Evolutionary conservation across 2,329 filamentous ascomycete species (phyloP).

Genomic region (Coniochaeta sp.): DNA sequence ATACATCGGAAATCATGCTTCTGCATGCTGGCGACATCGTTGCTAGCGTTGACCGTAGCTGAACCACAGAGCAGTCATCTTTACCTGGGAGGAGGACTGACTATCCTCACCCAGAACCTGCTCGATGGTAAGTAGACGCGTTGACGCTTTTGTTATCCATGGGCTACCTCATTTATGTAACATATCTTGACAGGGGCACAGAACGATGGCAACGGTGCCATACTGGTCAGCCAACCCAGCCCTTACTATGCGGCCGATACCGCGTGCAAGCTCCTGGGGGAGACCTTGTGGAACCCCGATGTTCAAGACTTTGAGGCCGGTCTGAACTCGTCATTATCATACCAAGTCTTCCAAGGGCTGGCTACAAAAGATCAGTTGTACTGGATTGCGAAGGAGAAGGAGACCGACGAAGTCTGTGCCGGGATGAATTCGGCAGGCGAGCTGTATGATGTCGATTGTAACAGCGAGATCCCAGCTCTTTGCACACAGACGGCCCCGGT

Average conservation of each 20-base stretch:
- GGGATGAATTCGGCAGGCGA: constrained; percentile 24
- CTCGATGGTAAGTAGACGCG: constrained; percentile 3
- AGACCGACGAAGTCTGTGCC: constrained; percentile 10
- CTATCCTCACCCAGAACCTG: constrained; percentile 4
- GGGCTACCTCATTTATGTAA: neutral
- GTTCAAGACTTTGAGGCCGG: constrained; percentile 10
- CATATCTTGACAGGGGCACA: constrained; percentile 7
- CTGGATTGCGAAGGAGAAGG: constrained; percentile 14
- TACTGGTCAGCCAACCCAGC: constrained; percentile 14
- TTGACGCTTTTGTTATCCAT: neutral
- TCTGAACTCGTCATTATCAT: constrained; percentile 13
- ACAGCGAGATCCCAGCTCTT: constrained; percentile 16
- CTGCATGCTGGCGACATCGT: neutral
- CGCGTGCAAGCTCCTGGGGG: constrained; percentile 13
- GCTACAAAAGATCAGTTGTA: constrained; percentile 13
- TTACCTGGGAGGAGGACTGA: constrained; percentile 5
- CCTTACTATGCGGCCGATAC: constrained; percentile 8
- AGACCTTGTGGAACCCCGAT: constrained; percentile 16
- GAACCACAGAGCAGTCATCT: neutral
- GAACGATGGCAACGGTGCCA: constrained; percentile 13
- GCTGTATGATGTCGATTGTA: constrained; percentile 24
- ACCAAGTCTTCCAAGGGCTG: constrained; percentile 14
- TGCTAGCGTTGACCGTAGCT: neutral
- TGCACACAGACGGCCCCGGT: constrained; percentile 23
- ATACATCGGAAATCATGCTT: neutral